Base-by-base conservation (phyloP, 352 stramenopile genomes). In the Phytophthora ohioensis region DNA sequence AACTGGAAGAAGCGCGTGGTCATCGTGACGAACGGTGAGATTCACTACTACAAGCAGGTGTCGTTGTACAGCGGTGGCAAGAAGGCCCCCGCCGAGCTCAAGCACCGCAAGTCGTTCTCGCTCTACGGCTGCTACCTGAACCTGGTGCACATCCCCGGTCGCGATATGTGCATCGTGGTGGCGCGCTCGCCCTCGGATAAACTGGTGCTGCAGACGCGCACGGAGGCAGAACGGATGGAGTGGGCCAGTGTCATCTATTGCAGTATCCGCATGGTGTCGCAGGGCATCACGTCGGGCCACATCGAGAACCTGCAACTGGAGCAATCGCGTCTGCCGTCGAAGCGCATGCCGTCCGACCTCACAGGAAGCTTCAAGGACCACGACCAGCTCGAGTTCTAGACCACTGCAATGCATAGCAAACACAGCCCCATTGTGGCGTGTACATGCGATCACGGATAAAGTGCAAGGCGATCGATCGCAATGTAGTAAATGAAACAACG, bases 201-300 rank as follows among this genome's bases (percentile, higher is more conserved):
- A 65, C 67, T 96, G 17, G 88, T 96, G 54, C 70, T 96, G 35
- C 77, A 95, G 66, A 84, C 84, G 7, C 69, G 66, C 32, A 81
- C 79, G 3, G 77, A 92, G 32, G 78, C 88, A n/a, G 87, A 96
- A 61, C 87, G 88, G n/a, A 81, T 95, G 65, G 88, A 94, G 64
- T 96, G 90, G 90, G 88, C 88, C 27, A 95, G 88, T 54, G 82
- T 92, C 41, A 85, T 96, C 49, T 94, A 95, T 75, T 96, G 90
- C 78, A 92, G 78, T 64, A 96, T 96, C 62, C 85, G 87, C 58
- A 92, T 96, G 79, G 86, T 92, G 13, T 94, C 88, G 34, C 88
- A 95, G 65, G 90, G 90, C 31, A 89, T 96, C 57, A 96, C 88
- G 1, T 87, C 85, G 0, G 88, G 86, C 15, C 88, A 94, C 64